phyloP scores from a whole-genome alignment of 176 grass and related monocot species.

The Stipa capillata region DNA sequence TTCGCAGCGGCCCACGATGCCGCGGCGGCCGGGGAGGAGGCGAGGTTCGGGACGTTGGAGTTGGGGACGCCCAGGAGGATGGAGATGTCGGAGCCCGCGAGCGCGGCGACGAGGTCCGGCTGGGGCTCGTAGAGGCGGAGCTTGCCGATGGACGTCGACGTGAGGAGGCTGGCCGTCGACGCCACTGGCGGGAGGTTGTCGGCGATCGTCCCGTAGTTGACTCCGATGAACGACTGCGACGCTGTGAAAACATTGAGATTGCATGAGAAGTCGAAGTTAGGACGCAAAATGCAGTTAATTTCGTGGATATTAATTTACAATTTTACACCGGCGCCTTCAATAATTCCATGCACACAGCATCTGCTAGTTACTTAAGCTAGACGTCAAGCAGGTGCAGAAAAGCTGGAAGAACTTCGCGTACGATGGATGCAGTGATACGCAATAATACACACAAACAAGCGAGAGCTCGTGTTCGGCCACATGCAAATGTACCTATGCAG shows the following conservation, averaged over 20 bases:
- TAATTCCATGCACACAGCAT: too few relatives aligned
- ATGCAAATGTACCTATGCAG: neutral
- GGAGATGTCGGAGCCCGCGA: conserved; percentile 59
- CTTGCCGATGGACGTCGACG: conserved; percentile 68
- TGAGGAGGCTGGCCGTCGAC: conserved; percentile 58
- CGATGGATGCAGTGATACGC: too few relatives aligned
- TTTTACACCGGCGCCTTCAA: too few relatives aligned
- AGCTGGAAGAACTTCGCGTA: too few relatives aligned
- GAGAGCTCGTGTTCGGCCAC: neutral
- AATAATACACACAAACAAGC: too few relatives aligned
- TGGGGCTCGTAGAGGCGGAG: conserved; percentile 73
- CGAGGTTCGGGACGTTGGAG: conserved; percentile 59
- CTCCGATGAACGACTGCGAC: conserved; percentile 65
- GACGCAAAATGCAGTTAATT: neutral
- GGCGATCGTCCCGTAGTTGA: conserved; percentile 81
- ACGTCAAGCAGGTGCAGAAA: too few relatives aligned
- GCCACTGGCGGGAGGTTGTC: conserved; percentile 72
- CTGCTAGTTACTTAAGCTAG: too few relatives aligned
- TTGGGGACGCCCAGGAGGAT: conserved; percentile 73
- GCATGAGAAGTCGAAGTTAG: neutral
- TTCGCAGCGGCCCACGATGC: conserved; percentile 56
- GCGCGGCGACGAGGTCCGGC: conserved; percentile 41
- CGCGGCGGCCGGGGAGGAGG: conserved; percentile 48
- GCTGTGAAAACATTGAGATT: conserved; percentile 34
- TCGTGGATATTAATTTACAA: too few relatives aligned